Evolutionary conservation across 805 yeast species (phyloP).

Genomic region (Saccharomycopsis capsularis): DNA sequence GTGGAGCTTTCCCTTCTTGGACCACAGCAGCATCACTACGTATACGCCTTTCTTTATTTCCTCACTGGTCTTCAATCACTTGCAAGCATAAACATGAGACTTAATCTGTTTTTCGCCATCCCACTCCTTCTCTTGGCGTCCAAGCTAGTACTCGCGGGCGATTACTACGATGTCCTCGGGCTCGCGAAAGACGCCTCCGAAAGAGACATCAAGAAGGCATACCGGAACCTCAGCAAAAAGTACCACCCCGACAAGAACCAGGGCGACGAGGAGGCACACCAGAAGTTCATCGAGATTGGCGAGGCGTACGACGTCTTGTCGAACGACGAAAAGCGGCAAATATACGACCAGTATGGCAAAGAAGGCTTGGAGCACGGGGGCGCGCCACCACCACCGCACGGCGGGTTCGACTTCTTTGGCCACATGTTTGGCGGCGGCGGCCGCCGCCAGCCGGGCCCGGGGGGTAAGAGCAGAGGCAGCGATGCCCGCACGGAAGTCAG

Average conservation of each 20-base stretch:
- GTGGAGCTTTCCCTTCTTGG: too few relatives aligned
- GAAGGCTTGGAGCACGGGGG: constrained; percentile 65
- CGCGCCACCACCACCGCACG: constrained; percentile 26
- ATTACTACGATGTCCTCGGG: constrained; percentile 61
- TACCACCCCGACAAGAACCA: constrained; percentile 95
- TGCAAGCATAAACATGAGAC: too few relatives aligned
- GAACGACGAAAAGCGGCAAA: constrained; percentile 54
- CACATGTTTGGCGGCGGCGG: constrained; percentile 47
- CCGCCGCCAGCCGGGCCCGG: constrained; percentile 29
- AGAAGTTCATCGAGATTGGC: constrained; percentile 82
- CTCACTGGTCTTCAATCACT: too few relatives aligned
- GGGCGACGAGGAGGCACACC: constrained; percentile 74
- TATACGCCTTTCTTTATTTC: too few relatives aligned
- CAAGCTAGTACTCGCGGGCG: constrained; percentile 24
- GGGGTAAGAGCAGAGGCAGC: constrained; percentile 44
- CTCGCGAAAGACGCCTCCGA: constrained; percentile 38
- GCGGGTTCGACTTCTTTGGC: constrained; percentile 58
- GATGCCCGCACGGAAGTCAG: constrained; percentile 51
- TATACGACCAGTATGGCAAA: constrained; percentile 72
- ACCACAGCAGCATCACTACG: too few relatives aligned
- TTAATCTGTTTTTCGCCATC: too few relatives aligned
- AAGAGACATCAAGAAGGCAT: constrained; percentile 21
- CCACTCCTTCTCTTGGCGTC: not conserved
- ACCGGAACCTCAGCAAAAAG: constrained; percentile 27
- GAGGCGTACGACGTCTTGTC: constrained; percentile 86